Evolutionary conservation across 1,139 yeast genomes (phyloP).

Genomic region (Yamadazyma dushanensis): DNA sequence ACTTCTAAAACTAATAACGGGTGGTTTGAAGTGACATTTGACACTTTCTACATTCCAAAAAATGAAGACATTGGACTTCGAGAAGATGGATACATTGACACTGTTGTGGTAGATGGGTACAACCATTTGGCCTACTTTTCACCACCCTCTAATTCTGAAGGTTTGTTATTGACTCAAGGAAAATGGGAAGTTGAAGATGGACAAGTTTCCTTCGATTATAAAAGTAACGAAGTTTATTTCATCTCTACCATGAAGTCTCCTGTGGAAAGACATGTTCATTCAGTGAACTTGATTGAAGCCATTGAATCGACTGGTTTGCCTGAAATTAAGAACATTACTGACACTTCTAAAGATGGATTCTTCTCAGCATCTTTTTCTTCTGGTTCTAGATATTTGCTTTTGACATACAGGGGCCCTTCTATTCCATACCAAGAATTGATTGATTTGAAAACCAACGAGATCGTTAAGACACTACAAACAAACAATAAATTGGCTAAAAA

Average conservation of each 20-base stretch:
- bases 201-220: slow-evolving; percentile 46
- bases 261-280: slow-evolving; percentile 53
- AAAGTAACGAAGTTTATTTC: slow-evolving; percentile 45
- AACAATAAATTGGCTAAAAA: slow-evolving; percentile 44
- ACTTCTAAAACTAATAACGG: slow-evolving; percentile 41
- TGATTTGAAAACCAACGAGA: slow-evolving; percentile 43
- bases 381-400: slow-evolving; percentile 61
- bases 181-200: slow-evolving; percentile 56
- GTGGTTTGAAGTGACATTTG: slow-evolving; percentile 81
- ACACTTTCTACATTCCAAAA: slow-evolving; percentile 68
- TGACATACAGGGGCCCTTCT: slow-evolving; percentile 64
- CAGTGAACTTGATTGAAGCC: slow-evolving; percentile 41
- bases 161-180: slow-evolving; percentile 48
- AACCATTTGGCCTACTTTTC: slow-evolving; percentile 59
- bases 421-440: slow-evolving; percentile 66
- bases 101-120: slow-evolving; percentile 52
- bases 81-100: slow-evolving; percentile 55
- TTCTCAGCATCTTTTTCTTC: slow-evolving; percentile 67
- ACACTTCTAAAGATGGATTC: slow-evolving; percentile 60
- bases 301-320: slow-evolving; percentile 23
- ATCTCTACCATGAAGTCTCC: slow-evolving; percentile 51
- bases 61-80: slow-evolving; percentile 43
- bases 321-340: slow-evolving; percentile 51
- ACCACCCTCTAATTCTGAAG: slow-evolving; percentile 47
- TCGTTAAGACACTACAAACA: slow-evolving; percentile 45